Base-by-base conservation (phyloP, 306 rosid species). In the Prunus kanzakura region DNA sequence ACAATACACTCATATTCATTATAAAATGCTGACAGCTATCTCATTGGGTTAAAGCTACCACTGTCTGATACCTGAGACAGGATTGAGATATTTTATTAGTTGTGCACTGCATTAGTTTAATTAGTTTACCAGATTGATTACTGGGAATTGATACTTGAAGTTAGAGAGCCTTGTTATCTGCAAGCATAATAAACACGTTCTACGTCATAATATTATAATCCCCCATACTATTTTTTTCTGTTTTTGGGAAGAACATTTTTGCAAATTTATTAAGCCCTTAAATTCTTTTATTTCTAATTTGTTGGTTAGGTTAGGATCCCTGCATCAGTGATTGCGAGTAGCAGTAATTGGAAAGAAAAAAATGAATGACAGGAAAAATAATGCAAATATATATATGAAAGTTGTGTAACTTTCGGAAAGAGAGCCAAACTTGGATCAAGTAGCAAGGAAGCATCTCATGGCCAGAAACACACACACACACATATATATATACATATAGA, bases 361-460 rank as follows among this genome's bases (percentile, higher is more conserved):
- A 57, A 29, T 61, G 73, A 30, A 8, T 50, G 55, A 20, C 71
- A 45, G 35, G 49, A 55, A 69, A 69, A 15, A 57, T 51, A 19
- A 9, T 70, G 32, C 29, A 12, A 19, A 11, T 11, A 30, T 27
- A 25, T 25, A 27, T 27, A 27, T 13, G 51, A 50, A 3, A 54
- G 32, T 19, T 11, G 30, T 68, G n/a, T 14, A 2, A 3, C 49
- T 32, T 64, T 18, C 1, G 63, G 49, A 71, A 71, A 54, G 51
- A 71, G 20, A 71, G 49, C 64, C 50, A 71, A 54, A n/a, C 45
- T 19, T 54, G 63, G 25, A 56, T 54, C 75, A 12, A 54, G 75
- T 55, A 55, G 75, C 64, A 71, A 71, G 64, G 75, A 71, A 71
- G 51, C 38, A 51, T 55, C 23, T 30, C 8, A 47, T 23, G 43